Conservation (phyloP, 805 yeast genomes). For the Saccharomycopsis sp. region DNA sequence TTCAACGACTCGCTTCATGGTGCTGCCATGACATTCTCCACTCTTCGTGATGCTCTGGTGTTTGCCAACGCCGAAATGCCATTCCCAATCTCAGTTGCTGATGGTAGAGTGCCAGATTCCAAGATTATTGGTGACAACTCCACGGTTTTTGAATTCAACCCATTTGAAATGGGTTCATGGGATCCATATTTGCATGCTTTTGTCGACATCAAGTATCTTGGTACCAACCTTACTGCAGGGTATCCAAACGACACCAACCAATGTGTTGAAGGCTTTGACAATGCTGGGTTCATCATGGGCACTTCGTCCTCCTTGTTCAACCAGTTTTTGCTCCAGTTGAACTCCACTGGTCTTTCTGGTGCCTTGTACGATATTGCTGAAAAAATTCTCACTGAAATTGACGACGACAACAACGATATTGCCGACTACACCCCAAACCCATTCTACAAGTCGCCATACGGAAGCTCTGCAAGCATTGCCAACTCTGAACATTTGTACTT, state of each 20-base stretch:
- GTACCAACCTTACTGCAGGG: conserved; percentile 43
- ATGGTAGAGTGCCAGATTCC: conserved; percentile 59
- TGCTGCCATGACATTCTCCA: conserved; percentile 50
- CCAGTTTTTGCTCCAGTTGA: conserved; percentile 48
- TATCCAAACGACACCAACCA: conserved; percentile 33
- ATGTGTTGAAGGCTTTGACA: conserved; percentile 51
- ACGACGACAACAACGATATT: conserved; percentile 68
- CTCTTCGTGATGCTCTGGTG: conserved; percentile 50
- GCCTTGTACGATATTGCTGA: conserved; percentile 37
- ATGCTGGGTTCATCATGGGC: conserved; percentile 74
- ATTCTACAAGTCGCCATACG: conserved; percentile 41
- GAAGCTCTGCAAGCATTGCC: conserved; percentile 26
- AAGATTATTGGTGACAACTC: conserved; percentile 51
- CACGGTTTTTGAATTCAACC: conserved; percentile 55
- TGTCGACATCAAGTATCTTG: conserved; percentile 2
- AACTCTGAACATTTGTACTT: conserved; percentile 25
- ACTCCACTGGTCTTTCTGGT: conserved; percentile 42
- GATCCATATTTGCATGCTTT: conserved; percentile 7
- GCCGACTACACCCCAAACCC: conserved; percentile 65
- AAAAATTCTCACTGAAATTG: conserved; percentile 46
- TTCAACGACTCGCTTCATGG: conserved; percentile 55
- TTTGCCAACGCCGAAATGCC: conserved; percentile 60
- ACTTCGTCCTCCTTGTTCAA: conserved; percentile 79
- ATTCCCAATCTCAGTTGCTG: conserved; percentile 58
- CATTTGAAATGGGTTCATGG: conserved; percentile 26